These are phyloP conservation scores for Irpex lacteus DNA, from an alignment of 1,284 basidiomycete species.

Conservation along the genomic window DNA sequence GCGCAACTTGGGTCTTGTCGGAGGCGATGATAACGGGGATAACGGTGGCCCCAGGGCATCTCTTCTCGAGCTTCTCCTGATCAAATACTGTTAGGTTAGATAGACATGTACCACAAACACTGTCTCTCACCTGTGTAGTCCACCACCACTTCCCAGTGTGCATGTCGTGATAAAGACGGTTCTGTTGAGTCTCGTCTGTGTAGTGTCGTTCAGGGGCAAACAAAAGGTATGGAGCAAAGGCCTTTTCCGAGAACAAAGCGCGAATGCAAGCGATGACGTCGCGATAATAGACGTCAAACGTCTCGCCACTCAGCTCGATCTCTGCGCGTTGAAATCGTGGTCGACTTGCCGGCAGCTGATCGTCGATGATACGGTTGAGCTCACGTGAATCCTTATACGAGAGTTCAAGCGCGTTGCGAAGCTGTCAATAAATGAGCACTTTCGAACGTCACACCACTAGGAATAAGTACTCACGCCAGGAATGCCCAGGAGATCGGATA, in stretches of 20 bases:
- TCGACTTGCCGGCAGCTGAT: no score
- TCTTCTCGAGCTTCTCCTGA: conserved; percentile 24
- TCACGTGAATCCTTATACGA: conserved; percentile 25
- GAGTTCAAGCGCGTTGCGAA: conserved; percentile 20
- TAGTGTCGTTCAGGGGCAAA: conserved; percentile 34
- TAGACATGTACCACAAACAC: no score
- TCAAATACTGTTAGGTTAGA: neutral
- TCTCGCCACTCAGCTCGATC: conserved; percentile 18
- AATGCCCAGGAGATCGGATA: conserved; percentile 19
- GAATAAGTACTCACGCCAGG: conserved; percentile 15
- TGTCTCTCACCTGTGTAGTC: conserved; percentile 25
- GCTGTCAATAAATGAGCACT: conserved; percentile 1
- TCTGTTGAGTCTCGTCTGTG: conserved; percentile 18
- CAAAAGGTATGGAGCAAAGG: conserved; percentile 16
- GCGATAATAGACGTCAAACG: conserved; percentile 6
- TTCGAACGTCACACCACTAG: neutral
- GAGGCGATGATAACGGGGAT: conserved; percentile 20
- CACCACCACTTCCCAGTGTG: conserved; percentile 38
- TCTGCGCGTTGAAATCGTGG: no score
- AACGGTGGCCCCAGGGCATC: conserved; percentile 18
- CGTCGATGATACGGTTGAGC: no score
- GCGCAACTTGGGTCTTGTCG: conserved; percentile 20
- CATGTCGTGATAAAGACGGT: conserved; percentile 31
- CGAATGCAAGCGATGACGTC: conserved; percentile 10
- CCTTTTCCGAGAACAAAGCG: conserved; percentile 7